Evolutionary conservation across 495 filamentous ascomycete species (phyloP), one percentile per base, ranked within the genome.

Genomic region (Hypoxylon intermedium): DNA sequence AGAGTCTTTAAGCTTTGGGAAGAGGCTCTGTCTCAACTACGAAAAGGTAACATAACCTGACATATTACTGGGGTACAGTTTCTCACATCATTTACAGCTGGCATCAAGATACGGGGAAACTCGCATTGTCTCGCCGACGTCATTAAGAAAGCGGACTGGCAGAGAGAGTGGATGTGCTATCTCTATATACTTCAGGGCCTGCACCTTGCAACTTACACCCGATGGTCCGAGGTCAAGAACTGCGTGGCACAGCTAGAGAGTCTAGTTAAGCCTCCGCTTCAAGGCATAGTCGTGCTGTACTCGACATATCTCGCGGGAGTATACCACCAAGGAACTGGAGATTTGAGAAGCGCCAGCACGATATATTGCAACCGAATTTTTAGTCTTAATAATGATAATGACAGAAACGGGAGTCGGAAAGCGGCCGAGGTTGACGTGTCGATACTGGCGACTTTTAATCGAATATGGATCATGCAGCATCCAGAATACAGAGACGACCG

Each of bases 391-490:
- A 68, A 66, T 13, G 74, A 63, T 49, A 81, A 67, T 55, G 73
- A 66, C 37, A 74, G 63, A 18, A 69, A 67, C 21, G 51, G 49
- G 18, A 57, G 60, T 31, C 50, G 51, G n/a, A 75, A 82, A 47
- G 82, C 86, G 30, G 76, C 86, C n/a, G 81, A 82, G 41, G 80
- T 83, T 2, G 90, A 97, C 58, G 76, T 95, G 15, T 77, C 86
- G 6, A 83, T 96, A 43, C 82, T 98, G 9, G 89, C 91, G 3
- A 77, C 85, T 3, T 82, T 99, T 54, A 98, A 96, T 72, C 82
- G 82, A 18, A 74, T 96, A 20, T 87, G 92, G 70, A 94, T 98
- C 51, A 77, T 96, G 60, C 89, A 92, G 40, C 76, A 86, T 31
- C 82, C 83, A 6, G 57, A 71, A 0, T 82, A 87, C 20, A 75